Percentiles rank a stretch among this genome's conserved stretches.
Conservation (phyloP, 2,329 filamentous ascomycete genomes). For the Myriosclerotinia curreyana region DNA sequence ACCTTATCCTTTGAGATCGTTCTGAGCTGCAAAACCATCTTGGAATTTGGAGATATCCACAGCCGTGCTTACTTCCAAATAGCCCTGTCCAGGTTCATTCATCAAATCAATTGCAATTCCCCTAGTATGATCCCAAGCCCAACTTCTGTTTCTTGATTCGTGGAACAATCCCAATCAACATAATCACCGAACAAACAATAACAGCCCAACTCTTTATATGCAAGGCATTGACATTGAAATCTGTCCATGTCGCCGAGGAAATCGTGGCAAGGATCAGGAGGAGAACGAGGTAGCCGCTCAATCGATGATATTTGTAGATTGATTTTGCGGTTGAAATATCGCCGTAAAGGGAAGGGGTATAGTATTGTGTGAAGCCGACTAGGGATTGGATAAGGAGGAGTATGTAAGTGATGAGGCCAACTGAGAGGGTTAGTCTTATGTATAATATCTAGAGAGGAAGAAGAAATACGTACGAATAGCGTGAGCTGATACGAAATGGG, state of each 20-base stretch:
- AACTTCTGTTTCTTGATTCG: constrained; percentile 82
- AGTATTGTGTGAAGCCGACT: constrained; percentile 82
- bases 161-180: constrained; percentile 70
- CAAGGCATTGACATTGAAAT: constrained; percentile 66
- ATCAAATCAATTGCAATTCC: neutral
- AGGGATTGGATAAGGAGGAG: constrained; percentile 69
- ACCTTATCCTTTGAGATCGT: no score
- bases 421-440: neutral
- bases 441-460: neutral
- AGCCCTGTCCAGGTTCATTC: neutral
- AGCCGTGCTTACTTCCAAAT: neutral
- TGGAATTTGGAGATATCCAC: no score
- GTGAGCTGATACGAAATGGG: constrained; percentile 78
- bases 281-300: constrained; percentile 71
- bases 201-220: constrained; percentile 75
- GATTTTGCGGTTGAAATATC: constrained; percentile 75
- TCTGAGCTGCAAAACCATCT: no score
- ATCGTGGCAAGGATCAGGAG: constrained; percentile 71
- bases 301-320: constrained; percentile 87
- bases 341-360: constrained; percentile 69
- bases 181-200: constrained; percentile 60
- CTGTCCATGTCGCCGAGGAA: constrained; percentile 70
- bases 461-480: constrained; percentile 50
- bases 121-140: constrained; percentile 43
- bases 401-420: constrained; percentile 70